Base-by-base conservation (phyloP, 192 early-diverging fungal species). In the Geranomyces variabilis region DNA sequence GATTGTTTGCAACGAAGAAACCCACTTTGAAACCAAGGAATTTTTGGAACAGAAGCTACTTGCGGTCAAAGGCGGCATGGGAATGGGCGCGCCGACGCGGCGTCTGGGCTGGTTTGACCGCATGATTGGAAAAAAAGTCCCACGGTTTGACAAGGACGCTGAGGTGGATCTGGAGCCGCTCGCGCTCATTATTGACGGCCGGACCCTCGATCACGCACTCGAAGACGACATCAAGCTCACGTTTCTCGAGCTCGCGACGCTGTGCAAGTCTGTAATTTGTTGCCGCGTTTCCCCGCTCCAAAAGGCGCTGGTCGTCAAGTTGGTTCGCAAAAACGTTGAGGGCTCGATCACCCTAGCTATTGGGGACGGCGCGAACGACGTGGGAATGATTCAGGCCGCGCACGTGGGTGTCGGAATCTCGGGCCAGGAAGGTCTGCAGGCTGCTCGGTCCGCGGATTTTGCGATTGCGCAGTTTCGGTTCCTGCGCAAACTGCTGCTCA, bases 361-460 rank as follows among this genome's bases (percentile, higher is more conserved):
- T 75, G 97, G 97, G 44, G 97, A 99, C 81, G 97, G 97, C 29
- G 97, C 97, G 33, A 99, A 99, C 78, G 97, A 99, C 78, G 96
- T 99, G 0, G 90, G 91, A 29, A 99, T 99, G 97, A 99, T 99
- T 75, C 97, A 99, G 75, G 96, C 96, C 21, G 96, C 96, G 9
- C 96, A 98, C 70, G 93, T 98, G 15, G 97, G 97, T 67, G 90
- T 99, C 22, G 97, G 97, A 60, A 99, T 99, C 70, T 93, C 89
- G 59, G 97, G 97, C 17, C 85, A 92, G 66, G 97, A 99, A 75
- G 97, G 97, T 47, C 83, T 99, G 63, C 97, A 99, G 69, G 97
- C 97, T 10, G 96, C 96, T 1, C 87, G 97, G 24, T 89, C 90
- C 70, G 94, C 97, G 0, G 97, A 99, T 84, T 96, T 99, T 81